phyloP scores from a whole-genome alignment of 768 basidiomycete genomes.

The Calocybe cyanea region DNA sequence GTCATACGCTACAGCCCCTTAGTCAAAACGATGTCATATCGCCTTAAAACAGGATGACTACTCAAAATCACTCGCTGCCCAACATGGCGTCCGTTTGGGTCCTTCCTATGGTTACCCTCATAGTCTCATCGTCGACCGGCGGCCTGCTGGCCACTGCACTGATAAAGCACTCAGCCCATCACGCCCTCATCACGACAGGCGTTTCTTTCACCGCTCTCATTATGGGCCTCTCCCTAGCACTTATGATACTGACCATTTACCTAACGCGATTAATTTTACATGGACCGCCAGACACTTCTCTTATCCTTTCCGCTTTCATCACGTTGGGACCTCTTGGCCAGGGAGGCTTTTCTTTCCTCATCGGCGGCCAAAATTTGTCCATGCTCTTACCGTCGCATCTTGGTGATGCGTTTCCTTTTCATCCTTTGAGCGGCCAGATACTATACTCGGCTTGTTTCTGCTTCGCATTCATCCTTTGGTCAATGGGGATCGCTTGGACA shows the following conservation, averaged over 20 bases:
- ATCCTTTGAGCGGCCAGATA: slow-evolving; percentile 33
- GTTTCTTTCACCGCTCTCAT: slow-evolving; percentile 29
- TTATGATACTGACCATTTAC: slow-evolving; percentile 55
- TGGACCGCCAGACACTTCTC: slow-evolving; percentile 36
- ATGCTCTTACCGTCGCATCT: slow-evolving; percentile 27
- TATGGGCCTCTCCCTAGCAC: slow-evolving; percentile 42
- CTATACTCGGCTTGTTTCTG: slow-evolving; percentile 42
- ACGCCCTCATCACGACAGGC: slow-evolving; percentile 45
- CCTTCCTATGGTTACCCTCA: slow-evolving; percentile 56
- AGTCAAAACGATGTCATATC: not conserved
- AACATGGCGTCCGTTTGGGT: slow-evolving; percentile 55
- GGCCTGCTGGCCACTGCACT: slow-evolving; percentile 45
- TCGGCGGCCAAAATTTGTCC: slow-evolving; percentile 38
- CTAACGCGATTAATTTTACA: slow-evolving; percentile 44
- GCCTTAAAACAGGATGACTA: slow-evolving; percentile 37
- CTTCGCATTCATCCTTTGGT: slow-evolving; percentile 46
- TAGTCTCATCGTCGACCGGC: slow-evolving; percentile 59
- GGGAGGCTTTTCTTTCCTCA: slow-evolving; percentile 45
- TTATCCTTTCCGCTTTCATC: slow-evolving; percentile 48
- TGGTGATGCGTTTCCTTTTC: slow-evolving; percentile 23
- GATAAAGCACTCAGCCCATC: slow-evolving; percentile 25
- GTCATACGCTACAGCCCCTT: not conserved
- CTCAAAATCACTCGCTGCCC: slow-evolving; percentile 46
- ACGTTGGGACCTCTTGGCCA: slow-evolving; percentile 60
- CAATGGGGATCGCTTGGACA: slow-evolving; percentile 54